Base-by-base conservation (phyloP, 2,329 filamentous ascomycete species). In the Colletotrichum lupini region DNA sequence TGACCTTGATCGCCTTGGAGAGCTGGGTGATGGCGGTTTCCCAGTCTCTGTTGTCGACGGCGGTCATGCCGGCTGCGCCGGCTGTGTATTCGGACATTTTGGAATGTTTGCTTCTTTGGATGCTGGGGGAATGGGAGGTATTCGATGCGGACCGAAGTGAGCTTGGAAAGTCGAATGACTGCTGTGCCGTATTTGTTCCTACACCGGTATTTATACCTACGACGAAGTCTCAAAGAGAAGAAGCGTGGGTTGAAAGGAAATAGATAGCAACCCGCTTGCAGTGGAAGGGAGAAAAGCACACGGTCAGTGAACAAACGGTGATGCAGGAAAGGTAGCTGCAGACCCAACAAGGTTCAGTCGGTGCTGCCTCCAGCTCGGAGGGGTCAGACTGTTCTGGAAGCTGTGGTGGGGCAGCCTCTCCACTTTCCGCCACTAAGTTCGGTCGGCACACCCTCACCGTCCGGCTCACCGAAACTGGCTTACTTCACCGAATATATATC, bases 11-110 rank as follows among this genome's bases (percentile, higher is more conserved):
- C 7, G 94, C 94, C 52, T 85, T 82, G 8, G 92, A 93, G 75
- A 93, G 92, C 77, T 92, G 88, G 46, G 85, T 81, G 76, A 98
- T 89, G 57, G 94, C 95, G 59, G 87, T 86, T 5, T 87, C 84
- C 82, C 91, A 96, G 73, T 95, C 88, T 63, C 88, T 88, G 9
- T 83, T 85, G 32, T 89, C 84, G 70, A 94, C 87, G 68, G 94
- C 88, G 49, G 87, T 86, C 63, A 97, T 85, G 78, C 95, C 95
- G 74, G 88, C 79, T 53, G 87, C 83, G 77, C 86, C 90, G n/a
- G 85, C 77, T 1, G 82, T 85, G 73, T 85, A 83, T 75, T 87
- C 80, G 6, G 88, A 87, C 88, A 92, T 92, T 46, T 32, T 79
- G 56, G 37, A 32, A 63, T 53, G 19, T n/a, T 62, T 14, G 37